A percentile compares a stretch with the other conserved stretches of the same genome.
These are phyloP conservation scores for Lactuca sativa DNA, from an alignment of 129 eudicot genomes.

Conservation along the genomic window DNA sequence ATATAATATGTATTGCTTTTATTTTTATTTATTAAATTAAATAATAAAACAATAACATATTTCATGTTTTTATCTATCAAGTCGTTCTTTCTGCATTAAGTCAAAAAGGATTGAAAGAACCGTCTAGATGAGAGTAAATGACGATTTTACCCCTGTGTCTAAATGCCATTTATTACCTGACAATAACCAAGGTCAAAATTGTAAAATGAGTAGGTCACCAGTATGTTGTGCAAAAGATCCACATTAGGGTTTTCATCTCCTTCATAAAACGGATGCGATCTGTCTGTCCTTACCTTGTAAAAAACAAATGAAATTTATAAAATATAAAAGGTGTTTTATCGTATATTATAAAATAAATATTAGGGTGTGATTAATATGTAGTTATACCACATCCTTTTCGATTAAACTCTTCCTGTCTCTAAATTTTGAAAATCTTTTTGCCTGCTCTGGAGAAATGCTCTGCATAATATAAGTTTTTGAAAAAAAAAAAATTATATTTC, in stretches of 20 bases:
- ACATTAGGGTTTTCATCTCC: constrained; percentile 88
- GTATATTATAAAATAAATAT: not conserved
- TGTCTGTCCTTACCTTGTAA: constrained; percentile 79
- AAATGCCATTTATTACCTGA: constrained; percentile 51
- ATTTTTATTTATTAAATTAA: too few species aligned
- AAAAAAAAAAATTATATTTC: too few species aligned
- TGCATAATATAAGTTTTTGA: constrained; percentile 21
- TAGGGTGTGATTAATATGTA: not conserved
- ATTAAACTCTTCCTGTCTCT: constrained; percentile 82
- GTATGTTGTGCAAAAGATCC: constrained; percentile 58
- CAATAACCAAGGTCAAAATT: constrained; percentile 93
- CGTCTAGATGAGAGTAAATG: not conserved
- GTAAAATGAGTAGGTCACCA: constrained; percentile 80
- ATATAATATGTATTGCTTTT: too few species aligned
- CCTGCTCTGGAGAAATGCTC: constrained; percentile 69
- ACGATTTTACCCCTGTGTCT: not conserved
- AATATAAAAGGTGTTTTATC: not conserved
- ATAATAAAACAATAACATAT: not conserved
- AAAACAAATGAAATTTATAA: constrained; percentile 5
- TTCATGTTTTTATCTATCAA: not conserved
- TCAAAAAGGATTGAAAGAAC: not conserved
- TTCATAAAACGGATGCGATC: constrained; percentile 71
- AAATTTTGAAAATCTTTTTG: constrained; percentile 67
- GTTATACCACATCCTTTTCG: constrained; percentile 74
- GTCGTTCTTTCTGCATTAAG: too few species aligned